phyloP scores from a whole-genome alignment of 1,284 basidiomycete species.

The Lentinula novae-zelandiae region DNA sequence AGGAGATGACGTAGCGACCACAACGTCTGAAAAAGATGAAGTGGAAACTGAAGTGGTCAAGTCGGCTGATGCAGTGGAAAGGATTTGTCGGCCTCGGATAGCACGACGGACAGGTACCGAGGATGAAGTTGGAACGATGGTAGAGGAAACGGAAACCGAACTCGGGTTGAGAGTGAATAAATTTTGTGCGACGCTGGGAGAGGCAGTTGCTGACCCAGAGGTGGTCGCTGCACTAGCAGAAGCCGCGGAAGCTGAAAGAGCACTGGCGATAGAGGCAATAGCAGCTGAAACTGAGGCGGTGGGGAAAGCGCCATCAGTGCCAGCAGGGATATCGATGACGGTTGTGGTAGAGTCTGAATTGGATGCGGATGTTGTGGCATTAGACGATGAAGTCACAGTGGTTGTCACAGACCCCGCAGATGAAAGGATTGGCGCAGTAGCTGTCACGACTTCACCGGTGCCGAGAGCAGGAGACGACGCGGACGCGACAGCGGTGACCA shows the following conservation, averaged over 20 bases:
- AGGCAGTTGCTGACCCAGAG: background rate
- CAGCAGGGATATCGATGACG: background rate
- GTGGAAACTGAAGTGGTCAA: background rate
- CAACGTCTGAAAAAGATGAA: background rate
- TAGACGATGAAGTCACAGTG: background rate
- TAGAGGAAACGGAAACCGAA: background rate
- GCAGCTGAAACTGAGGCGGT: background rate
- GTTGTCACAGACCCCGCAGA: background rate
- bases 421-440: background rate
- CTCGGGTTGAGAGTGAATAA: background rate
- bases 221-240: background rate
- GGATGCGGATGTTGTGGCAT: background rate
- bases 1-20: background rate
- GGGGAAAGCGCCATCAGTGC: background rate
- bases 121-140: background rate
- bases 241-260: background rate
- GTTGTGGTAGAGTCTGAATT: constrained; percentile 4
- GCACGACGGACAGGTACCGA: background rate
- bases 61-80: background rate
- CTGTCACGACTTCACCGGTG: background rate
- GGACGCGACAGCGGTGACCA: background rate
- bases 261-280: background rate
- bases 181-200: background rate
- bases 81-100: background rate
- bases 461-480: background rate